Conservation (phyloP, 225 moss, liverwort and hornwort species). For the Pseudoscleropodium purum region DNA sequence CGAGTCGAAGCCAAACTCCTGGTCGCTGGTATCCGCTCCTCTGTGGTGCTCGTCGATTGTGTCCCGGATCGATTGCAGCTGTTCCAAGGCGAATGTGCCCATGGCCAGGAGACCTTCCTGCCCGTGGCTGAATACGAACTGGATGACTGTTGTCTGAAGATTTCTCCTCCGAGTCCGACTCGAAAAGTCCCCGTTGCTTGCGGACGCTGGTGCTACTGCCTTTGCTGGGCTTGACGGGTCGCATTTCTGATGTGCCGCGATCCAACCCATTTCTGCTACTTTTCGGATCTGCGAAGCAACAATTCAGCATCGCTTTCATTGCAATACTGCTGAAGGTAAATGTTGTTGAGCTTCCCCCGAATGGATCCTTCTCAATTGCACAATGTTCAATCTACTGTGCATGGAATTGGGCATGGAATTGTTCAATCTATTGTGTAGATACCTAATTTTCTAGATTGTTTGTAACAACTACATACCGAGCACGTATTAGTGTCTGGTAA, state of each 20-base stretch:
- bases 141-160: conserved; percentile 14
- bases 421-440: too few species aligned
- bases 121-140: conserved; percentile 26
- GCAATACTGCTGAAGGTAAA: not conserved
- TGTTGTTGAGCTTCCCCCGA: not conserved
- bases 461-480: not conserved
- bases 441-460: not conserved
- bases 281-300: not conserved
- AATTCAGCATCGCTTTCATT: not conserved
- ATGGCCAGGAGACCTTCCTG: conserved; percentile 41
- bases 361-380: not conserved
- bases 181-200: not conserved
- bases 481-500: not conserved
- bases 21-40: not conserved
- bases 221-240: not conserved
- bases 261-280: not conserved
- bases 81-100: conserved; percentile 37
- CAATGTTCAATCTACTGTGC: not conserved
- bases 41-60: conserved; percentile 1
- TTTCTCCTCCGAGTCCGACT: conserved; percentile 8
- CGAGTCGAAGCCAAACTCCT: not conserved
- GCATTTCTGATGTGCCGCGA: not conserved
- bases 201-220: not conserved
- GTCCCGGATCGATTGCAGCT: conserved; percentile 10
- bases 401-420: too few species aligned